Evolutionary conservation across 345 rosid species (phyloP), one percentile per base, ranked within the genome.

Genomic region (Lepidium didymum): DNA sequence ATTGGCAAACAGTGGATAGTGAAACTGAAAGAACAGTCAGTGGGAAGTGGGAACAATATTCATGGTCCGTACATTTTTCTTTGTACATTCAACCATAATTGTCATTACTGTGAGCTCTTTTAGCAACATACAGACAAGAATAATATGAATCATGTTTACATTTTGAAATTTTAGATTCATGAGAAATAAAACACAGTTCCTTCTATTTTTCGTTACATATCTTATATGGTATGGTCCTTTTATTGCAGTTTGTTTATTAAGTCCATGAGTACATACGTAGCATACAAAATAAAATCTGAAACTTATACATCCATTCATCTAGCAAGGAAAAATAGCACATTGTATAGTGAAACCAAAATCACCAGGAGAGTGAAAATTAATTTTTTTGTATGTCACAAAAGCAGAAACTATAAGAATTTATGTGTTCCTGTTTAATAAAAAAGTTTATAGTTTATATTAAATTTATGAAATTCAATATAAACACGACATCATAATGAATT

Each of bases 41-140:
- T 27, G 10, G 21, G 31, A 40, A 27, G 7, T 27, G 10, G 21
- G 31, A 40, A 29, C 42, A 37, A 3, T 52, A 69, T 37, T 37
- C 43, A 56, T 56, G 52, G 43, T 54, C 51, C 23, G n/a, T 72
- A 64, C 27, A 64, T 64, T 56, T 35, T 49, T 46, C 18, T 72
- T 15, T 46, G 65, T 57, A 72, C 52, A 56, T 57, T 72, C 18
- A 33, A 33, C 54, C 51, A 49, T 37, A 11, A 6, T 34, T 62
- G 29, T 62, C 45, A 23, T 46, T 62, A 15, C 2, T 16, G 54
- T 8, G 75, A 61, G 59, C 15, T 43, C 18, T 57, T 46, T 44
- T 47, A 34, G 42, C 42, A 70, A 31, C 65, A 51, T 52, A 42
- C n/a, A 18, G 10, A 61, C 29, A 61, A 41, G 19, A 66, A 49